phyloP scores from a whole-genome alignment of 2,329 filamentous ascomycete genomes.

The Beauveria asiatica region DNA sequence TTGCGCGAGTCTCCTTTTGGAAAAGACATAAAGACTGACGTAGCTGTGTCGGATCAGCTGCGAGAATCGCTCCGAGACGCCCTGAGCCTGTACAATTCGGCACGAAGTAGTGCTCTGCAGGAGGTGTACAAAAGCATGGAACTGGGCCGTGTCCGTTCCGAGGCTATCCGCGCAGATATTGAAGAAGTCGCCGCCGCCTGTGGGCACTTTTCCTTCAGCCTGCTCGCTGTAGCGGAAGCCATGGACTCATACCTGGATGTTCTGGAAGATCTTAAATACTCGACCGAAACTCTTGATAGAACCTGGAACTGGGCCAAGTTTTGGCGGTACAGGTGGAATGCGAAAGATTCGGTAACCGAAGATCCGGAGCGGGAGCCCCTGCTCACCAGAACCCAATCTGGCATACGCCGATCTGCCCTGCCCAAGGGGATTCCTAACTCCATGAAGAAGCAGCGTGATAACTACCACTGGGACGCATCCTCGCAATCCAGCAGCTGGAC shows the following conservation, averaged over 20 bases:
- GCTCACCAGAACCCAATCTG: constrained; percentile 32
- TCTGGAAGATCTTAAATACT: constrained; percentile 74
- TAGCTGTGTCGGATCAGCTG: constrained; percentile 72
- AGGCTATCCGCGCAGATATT: constrained; percentile 80
- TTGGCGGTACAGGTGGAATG: constrained; percentile 42
- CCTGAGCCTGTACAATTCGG: constrained; percentile 66
- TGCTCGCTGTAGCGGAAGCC: constrained; percentile 86
- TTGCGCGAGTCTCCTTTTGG: constrained; percentile 81
- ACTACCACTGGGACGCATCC: constrained; percentile 48
- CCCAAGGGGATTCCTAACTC: constrained; percentile 48
- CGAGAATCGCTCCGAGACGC: constrained; percentile 73
- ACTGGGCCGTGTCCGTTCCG: constrained; percentile 56
- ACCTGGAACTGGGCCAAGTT: constrained; percentile 83
- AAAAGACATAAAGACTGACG: constrained; percentile 54
- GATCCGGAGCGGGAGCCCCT: constrained; percentile 36
- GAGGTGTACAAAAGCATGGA: constrained; percentile 76
- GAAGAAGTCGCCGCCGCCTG: constrained; percentile 98
- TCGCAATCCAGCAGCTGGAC: constrained; percentile 36
- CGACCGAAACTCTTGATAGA: constrained; percentile 50
- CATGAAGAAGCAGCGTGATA: constrained; percentile 44
- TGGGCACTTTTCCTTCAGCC: constrained; percentile 88
- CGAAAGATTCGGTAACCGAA: constrained; percentile 16
- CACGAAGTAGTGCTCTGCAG: constrained; percentile 66
- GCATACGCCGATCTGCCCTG: constrained; percentile 44
- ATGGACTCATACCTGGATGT: constrained; percentile 75